phyloP scores from a whole-genome alignment of 2,329 filamentous ascomycete genomes.

The Alternaria novae-zelandiae region DNA sequence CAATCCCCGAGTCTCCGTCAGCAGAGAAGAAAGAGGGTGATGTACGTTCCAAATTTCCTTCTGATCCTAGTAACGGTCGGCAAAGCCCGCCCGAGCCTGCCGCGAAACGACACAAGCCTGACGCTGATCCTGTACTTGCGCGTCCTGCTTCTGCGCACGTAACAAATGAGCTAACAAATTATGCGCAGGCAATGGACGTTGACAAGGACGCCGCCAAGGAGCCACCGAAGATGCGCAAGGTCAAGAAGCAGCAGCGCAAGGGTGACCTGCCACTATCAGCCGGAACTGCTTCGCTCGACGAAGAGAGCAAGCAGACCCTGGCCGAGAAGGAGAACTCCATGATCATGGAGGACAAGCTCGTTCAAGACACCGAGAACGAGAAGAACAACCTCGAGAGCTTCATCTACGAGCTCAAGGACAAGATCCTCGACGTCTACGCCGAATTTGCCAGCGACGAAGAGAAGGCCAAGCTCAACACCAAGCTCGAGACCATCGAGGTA shows the following conservation, averaged over 20 bases:
- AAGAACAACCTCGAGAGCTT: conserved; percentile 99
- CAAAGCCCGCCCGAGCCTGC: conserved; percentile 31
- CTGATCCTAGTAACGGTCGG: conserved; percentile 29
- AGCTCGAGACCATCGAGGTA: conserved; percentile 87
- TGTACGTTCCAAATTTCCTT: conserved; percentile 62
- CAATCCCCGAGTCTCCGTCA: conserved; percentile 72
- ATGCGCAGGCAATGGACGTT: conserved; percentile 48
- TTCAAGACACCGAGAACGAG: conserved; percentile 97
- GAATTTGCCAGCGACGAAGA: conserved; percentile 91
- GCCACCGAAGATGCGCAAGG: conserved; percentile 85
- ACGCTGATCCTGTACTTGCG: conserved; percentile 30
- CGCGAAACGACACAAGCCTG: conserved; percentile 43
- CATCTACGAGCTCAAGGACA: conserved; percentile 96
- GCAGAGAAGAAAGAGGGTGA: conserved; percentile 69
- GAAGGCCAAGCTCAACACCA: conserved; percentile 83
- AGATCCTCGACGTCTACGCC: conserved; percentile 89
- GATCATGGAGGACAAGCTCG: conserved; percentile 98
- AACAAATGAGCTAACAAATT: conserved; percentile 36
- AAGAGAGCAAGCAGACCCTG: conserved; percentile 68
- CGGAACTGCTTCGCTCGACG: conserved; percentile 81
- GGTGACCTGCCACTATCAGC: conserved; percentile 88
- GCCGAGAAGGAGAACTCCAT: conserved; percentile 86
- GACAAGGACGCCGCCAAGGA: conserved; percentile 48
- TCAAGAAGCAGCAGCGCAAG: conserved; percentile 99
- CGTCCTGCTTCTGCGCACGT: conserved; percentile 32